Evolutionary conservation across 768 basidiomycete species (phyloP), one percentile per base, ranked within the genome.

Genomic region (Leccinellum luteum): DNA sequence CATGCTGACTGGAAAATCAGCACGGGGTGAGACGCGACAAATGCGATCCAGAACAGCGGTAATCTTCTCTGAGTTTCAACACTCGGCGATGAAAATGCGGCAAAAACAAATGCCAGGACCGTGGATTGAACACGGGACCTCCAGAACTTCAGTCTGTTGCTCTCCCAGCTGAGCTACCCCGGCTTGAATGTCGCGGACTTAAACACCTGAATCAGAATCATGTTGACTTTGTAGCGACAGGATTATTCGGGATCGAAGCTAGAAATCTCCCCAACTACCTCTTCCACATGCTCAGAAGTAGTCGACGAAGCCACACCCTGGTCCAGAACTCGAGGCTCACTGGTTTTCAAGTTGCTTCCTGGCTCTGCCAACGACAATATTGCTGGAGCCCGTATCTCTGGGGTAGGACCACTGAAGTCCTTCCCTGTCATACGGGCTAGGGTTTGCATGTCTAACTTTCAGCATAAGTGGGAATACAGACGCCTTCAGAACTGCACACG

Each of bases 391-490:
- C 74, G 72, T 61, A 92, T 90, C 57, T 85, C 82, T 0, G 90
- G 90, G 17, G 83, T 81, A 25, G 90, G 90, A 1, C 90, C 90
- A 45, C 89, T 86, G 66, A 92, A 92, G 66, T 92, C 89, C 61
- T 87, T 91, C 35, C 90, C 90, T 12, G 90, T 92, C 85, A 92
- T 85, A 14, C 86, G 84, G 47, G 86, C 83, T 13, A 92, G 71
- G 0, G 83, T 87, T 60, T 79, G 78, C 63, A 92, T 88, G 66
- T 92, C 90, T 92, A 23, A 17, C 9, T 12, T 48, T 51, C 25
- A 52, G 35, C 35, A 27, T 55, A 48, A 51, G 47, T 51, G 30
- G 12, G 14, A 28, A 51, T 8, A 27, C 19, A 50, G 56, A n/a
- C 25, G 17, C 44, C 21, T 52, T 23, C 51, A 28, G 31, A 28